Percentiles rank a stretch among this genome's conserved stretches.
Conservation (phyloP, 139 green algal species). For the Chlorella sp. region DNA sequence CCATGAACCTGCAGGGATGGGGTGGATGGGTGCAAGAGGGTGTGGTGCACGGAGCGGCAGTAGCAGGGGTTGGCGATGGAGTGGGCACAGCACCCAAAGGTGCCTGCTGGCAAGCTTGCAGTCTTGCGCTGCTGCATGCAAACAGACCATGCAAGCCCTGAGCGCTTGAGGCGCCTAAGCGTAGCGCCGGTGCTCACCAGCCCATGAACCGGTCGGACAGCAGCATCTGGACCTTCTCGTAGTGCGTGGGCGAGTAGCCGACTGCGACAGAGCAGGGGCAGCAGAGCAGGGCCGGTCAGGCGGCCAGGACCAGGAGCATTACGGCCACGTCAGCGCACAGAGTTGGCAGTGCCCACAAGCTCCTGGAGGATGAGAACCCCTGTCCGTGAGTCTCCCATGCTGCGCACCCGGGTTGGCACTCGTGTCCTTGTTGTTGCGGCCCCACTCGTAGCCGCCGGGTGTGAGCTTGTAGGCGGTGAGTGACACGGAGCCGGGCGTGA, state of each 20-base stretch:
- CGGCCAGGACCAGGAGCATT: too few relatives aligned
- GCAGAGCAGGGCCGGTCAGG: neutral
- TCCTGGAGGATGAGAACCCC: too few relatives aligned
- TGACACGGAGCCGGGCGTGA: constrained; percentile 95
- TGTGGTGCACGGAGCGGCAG: too few relatives aligned
- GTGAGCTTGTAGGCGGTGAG: constrained; percentile 99
- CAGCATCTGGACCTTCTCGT: constrained; percentile 99
- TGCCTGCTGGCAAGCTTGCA: neutral
- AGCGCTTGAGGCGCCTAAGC: too few relatives aligned
- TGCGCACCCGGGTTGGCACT: constrained; percentile 69
- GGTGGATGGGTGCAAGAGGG: neutral
- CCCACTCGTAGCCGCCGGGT: constrained; percentile 91
- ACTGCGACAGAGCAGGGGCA: constrained; percentile 40
- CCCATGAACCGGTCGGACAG: constrained; percentile 98
- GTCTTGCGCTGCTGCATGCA: neutral
- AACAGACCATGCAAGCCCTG: neutral
- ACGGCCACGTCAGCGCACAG: too few relatives aligned
- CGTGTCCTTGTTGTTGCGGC: constrained; percentile 87
- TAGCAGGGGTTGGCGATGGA: neutral
- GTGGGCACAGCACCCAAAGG: neutral
- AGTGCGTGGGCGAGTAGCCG: constrained; percentile 93
- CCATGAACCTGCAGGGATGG: constrained; percentile 69
- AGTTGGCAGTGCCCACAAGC: too few relatives aligned
- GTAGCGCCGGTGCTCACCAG: constrained; percentile 57
- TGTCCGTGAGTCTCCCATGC: neutral